Evolutionary conservation across 202 grass and related monocot species (phyloP).

Genomic region (Hordeum pubiflorum): DNA sequence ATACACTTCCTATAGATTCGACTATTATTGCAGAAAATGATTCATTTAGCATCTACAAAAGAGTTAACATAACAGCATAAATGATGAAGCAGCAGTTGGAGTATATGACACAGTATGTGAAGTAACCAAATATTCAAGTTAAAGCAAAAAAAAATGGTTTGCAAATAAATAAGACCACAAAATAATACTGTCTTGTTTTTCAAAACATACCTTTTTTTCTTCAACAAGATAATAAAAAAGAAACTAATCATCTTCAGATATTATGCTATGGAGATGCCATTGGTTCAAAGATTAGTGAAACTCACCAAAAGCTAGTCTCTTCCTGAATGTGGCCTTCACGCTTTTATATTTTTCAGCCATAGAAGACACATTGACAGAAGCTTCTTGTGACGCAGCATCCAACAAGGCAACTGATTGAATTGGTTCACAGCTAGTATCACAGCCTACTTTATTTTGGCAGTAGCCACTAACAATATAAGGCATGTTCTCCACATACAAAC

Average conservation of each 20-base stretch:
- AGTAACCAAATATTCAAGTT: constrained; percentile 8
- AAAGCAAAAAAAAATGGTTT: not conserved
- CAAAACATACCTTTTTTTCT: not conserved
- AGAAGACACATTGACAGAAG: constrained; percentile 57
- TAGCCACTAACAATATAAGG: constrained; percentile 85
- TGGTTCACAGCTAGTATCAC: constrained; percentile 42
- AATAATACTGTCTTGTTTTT: not conserved
- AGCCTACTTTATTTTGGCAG: constrained; percentile 63
- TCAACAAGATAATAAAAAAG: constrained; percentile 8
- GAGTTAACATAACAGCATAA: constrained; percentile 12
- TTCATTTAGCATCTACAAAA: not conserved
- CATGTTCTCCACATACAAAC: constrained; percentile 78
- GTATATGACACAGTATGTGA: not conserved
- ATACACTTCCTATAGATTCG: not conserved
- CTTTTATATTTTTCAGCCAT: constrained; percentile 84
- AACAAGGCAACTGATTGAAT: constrained; percentile 34
- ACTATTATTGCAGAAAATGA: constrained; percentile 7
- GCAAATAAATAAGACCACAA: not conserved
- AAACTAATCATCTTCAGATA: not conserved
- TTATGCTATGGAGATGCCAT: not conserved
- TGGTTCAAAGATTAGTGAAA: constrained; percentile 1
- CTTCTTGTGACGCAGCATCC: constrained; percentile 54
- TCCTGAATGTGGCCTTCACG: constrained; percentile 83
- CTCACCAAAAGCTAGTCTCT: constrained; percentile 89
- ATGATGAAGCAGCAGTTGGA: not conserved